Percentiles rank a stretch among this genome's conserved stretches.
Evolutionary conservation across 1,284 basidiomycete genomes (phyloP).

Genomic region (Jaminaea rosea): DNA sequence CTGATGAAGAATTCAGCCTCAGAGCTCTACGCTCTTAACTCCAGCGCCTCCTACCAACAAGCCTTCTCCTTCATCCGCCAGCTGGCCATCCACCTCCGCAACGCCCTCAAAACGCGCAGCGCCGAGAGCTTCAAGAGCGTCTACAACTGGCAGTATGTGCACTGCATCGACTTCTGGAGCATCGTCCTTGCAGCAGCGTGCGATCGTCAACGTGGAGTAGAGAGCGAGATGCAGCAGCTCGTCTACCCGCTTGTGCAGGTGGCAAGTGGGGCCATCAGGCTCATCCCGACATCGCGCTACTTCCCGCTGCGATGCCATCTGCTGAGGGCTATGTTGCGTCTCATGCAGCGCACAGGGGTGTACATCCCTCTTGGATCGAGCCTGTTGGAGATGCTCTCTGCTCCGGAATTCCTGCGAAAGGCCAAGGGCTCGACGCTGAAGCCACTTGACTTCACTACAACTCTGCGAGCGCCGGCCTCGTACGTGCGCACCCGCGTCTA

Average conservation of each 20-base stretch:
- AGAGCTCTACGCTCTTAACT: constrained; percentile 70
- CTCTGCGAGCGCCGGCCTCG: constrained; percentile 76
- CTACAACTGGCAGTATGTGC: constrained; percentile 90
- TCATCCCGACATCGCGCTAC: constrained; percentile 71
- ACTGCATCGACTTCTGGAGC: constrained; percentile 93
- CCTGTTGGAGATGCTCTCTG: constrained; percentile 76
- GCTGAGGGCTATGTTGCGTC: constrained; percentile 61
- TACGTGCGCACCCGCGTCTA: constrained; percentile 84
- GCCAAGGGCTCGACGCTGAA: constrained; percentile 79
- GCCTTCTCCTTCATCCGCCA: constrained; percentile 95
- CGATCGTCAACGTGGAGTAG: constrained; percentile 11
- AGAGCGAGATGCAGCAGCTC: constrained; percentile 70
- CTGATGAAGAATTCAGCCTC: constrained; percentile 97
- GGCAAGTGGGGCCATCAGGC: constrained; percentile 78
- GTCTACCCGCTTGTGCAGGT: constrained; percentile 95
- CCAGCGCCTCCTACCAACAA: constrained; percentile 71
- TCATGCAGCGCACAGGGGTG: constrained; percentile 67
- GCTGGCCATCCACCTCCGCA: constrained; percentile 83
- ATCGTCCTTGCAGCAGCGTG: constrained; percentile 54
- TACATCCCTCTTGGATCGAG: constrained; percentile 82
- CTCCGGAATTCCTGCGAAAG: constrained; percentile 64
- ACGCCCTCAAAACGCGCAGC: constrained; percentile 75
- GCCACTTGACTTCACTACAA: constrained; percentile 77
- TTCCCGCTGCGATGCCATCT: constrained; percentile 73
- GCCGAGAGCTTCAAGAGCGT: constrained; percentile 42